Base-by-base conservation (phyloP, 2,329 filamentous ascomycete species). In the Nigrospora sphaerica region DNA sequence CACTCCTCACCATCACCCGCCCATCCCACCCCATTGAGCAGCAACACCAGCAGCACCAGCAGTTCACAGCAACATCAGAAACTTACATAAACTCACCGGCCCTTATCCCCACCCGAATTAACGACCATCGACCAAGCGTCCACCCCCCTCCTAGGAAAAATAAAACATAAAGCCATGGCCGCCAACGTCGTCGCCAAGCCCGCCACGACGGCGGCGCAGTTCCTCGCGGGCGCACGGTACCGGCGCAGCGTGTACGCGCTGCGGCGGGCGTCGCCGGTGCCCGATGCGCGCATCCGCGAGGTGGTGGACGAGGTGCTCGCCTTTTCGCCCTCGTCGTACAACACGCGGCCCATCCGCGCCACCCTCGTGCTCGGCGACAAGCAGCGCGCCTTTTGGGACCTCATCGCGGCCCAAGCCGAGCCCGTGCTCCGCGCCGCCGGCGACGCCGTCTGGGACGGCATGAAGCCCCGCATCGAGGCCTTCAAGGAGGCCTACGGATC, bases 191-290 rank as follows among this genome's bases (percentile, higher is more conserved):
- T 28, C 23, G 5, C 23, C 23, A 28, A 28, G 17, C 40, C 31
- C 47, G 49, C 12, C 47, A 55, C 55, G 47, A 47, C 53, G 40
- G 42, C 55, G n/a, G 48, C 51, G 42, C 51, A 58, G 40, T 59
- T 48, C 46, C 55, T 63, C n/a, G 53, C 53, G n/a, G 58, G 56
- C 38, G 53, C 58, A 32, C 52, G 49, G 39, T 50, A 52, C 45
- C 62, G 62, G 23, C 61, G 63, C 10, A 57, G 54, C 19, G 53
- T 62, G 45, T 61, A 63, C 48, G 49, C 45, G 32, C 52, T 64
- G 0, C 55, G 54, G 28, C 54, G 53, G 23, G 49, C 54, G 9
- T 62, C 58, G 10, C 50, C 55, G 2, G 60, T 64, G 14, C 44
- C 62, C 2, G 60, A 66, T 43, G 48, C 47, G 17, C 56, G 56